Evolutionary conservation across 768 basidiomycete genomes (phyloP), one percentile per base, ranked within the genome.

Genomic region (Pisolithus tinctorius): DNA sequence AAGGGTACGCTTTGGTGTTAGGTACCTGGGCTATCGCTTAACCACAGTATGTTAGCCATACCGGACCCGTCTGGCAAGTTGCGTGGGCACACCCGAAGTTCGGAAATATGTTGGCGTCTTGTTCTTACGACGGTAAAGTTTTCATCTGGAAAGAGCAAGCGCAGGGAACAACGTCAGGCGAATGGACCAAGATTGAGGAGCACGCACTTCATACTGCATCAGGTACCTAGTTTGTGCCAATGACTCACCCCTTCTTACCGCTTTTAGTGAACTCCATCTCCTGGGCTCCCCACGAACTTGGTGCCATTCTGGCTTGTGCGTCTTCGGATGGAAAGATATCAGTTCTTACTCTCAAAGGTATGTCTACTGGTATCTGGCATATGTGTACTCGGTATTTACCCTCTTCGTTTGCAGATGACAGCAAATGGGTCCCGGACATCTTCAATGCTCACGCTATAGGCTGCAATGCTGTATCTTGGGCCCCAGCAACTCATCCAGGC

Each of bases 81-180:
- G 82, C 93, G 23, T 99, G 96, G 96, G 95, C 90, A 3, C 95
- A 99, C 60, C 96, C 96, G 25, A 96, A 93, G 67, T 99, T 88
- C 61, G 96, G 96, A 2, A 84, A 88, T 55, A 95, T 99, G 61
- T 82, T 99, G 48, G 95, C 95, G 27, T 94, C 91, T n/a, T 95
- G 93, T 64, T 96, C 94, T 4, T 98, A 98, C 67, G 96, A 99
- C 60, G 94, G 96, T 43, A 91, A 95, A 61, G 96, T 96, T 17
- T 80, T 97, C 69, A 93, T 99, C 58, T 99, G 96, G 96, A 96
- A 94, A 63, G 94, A 98, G 67, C 87, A 90, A 63, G 58, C 54
- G 0, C 63, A 64, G 47, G 80, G 79, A 14, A 69, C 76, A 42
- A 66, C 74, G 20, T 62, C 74, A 1, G 80, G 83, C 53, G 81